Evolutionary conservation across 2,329 filamentous ascomycete genomes (phyloP), one percentile per base, ranked within the genome.

Genomic region (Mariannaea sp.): DNA sequence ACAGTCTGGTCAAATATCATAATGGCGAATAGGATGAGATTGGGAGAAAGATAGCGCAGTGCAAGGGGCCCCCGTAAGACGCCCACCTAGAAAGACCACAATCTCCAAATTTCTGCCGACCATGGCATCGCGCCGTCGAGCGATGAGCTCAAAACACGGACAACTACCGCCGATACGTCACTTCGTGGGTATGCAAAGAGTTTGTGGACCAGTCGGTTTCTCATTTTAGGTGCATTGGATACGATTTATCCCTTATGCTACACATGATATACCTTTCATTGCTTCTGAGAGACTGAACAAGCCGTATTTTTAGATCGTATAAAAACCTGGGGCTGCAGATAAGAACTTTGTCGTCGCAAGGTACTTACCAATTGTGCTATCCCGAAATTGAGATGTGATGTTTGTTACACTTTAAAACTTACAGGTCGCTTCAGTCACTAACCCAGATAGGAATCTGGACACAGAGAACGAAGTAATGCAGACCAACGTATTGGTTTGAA

Each of bases 381-480:
- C 40, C 48, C 19, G 32, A 24, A 43, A 58, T 57, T 44, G 33
- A 26, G 54, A 49, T 58, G 38, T 26, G 24, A 49, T 53, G 54
- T 60, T 61, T 63, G 43, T 45, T 51, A 29, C 49, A 14, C 12
- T 29, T 26, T 20, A 14, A 27, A 41, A 22, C 8, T 17, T 17
- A 3, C 14, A 19, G 33, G 4, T 19, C n/a, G n/a, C n/a, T n/a
- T n/a, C n/a, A n/a, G n/a, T 12, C 26, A 12, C 9, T 4, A 5
- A 22, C 35, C 35, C 7, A 19, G 17, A n/a, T n/a, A n/a, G n/a
- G n/a, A n/a, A n/a, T n/a, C n/a, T n/a, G n/a, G n/a, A n/a, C n/a
- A n/a, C n/a, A n/a, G n/a, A n/a, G n/a, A n/a, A n/a, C n/a, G n/a
- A n/a, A n/a, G n/a, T n/a, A n/a, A n/a, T n/a, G n/a, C n/a, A n/a